These are phyloP conservation scores for Triglochin maritima DNA, from an alignment of 106 monocot genomes.

Conservation along the genomic window DNA sequence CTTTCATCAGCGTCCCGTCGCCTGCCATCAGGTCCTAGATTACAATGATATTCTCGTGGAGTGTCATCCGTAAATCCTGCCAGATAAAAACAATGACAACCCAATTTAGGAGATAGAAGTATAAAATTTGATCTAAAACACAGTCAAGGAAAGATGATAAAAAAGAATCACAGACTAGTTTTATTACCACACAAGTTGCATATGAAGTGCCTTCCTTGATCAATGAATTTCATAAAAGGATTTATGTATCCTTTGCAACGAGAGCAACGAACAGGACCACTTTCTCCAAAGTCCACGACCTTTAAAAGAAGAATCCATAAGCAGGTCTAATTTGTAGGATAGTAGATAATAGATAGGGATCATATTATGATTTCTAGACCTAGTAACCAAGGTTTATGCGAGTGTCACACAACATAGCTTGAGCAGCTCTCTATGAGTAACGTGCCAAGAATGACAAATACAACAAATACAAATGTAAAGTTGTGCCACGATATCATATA, in stretches of 20 bases:
- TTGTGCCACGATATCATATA: too few species aligned
- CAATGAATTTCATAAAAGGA: constrained; percentile 96
- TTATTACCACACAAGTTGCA: constrained; percentile 93
- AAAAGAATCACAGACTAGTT: not conserved
- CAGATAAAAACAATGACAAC: constrained; percentile 3
- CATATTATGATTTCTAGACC: not conserved
- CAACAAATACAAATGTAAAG: too few species aligned
- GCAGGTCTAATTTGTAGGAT: too few species aligned
- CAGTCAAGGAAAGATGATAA: not conserved
- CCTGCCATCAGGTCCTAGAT: constrained; percentile 91
- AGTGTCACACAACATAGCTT: too few species aligned
- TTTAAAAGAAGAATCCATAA: constrained; percentile 9
- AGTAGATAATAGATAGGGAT: not conserved
- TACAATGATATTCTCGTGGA: constrained; percentile 83
- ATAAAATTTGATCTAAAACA: not conserved
- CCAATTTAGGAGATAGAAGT: not conserved
- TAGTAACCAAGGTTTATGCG: too few species aligned
- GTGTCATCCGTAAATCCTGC: constrained; percentile 90
- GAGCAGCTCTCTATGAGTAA: too few species aligned
- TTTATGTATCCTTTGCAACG: constrained; percentile 98
- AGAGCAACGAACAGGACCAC: constrained; percentile 86
- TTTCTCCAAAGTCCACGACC: constrained; percentile 97
- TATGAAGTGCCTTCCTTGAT: constrained; percentile 85
- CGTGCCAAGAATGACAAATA: too few species aligned
- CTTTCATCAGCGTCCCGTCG: constrained; percentile 99